These are phyloP conservation scores for Bryopsis sp. DNA, from an alignment of 139 green algal genomes.

Conservation along the genomic window DNA sequence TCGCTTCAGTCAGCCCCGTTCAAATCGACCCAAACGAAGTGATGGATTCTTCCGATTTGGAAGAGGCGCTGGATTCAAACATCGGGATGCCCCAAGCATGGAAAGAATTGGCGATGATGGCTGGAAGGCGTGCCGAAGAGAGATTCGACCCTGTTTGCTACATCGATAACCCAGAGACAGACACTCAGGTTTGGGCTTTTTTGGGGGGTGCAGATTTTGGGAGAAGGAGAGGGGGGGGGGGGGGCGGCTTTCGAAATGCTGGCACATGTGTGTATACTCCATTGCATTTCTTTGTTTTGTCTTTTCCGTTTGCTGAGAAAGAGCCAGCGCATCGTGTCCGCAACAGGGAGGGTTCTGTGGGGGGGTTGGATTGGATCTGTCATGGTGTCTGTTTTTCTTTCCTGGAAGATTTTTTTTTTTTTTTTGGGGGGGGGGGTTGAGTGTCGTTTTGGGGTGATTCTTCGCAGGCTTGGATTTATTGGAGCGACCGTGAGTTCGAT, in stretches of 20 bases:
- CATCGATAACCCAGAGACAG: conserved; percentile 50
- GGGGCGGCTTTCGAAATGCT: too few species aligned
- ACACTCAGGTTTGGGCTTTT: conserved; percentile 51
- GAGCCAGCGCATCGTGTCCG: background rate
- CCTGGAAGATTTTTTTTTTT: too few species aligned
- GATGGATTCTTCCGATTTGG: background rate
- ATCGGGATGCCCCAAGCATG: background rate
- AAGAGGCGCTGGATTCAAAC: background rate
- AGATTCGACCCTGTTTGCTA: conserved; percentile 48
- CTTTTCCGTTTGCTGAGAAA: background rate
- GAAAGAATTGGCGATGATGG: conserved; percentile 32
- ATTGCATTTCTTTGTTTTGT: background rate
- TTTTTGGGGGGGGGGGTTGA: too few species aligned
- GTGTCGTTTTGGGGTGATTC: background rate
- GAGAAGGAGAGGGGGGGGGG: too few species aligned
- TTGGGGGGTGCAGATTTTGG: too few species aligned
- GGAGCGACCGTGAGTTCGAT: conserved; percentile 44
- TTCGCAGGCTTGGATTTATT: conserved; percentile 26
- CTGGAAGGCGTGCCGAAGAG: conserved; percentile 28
- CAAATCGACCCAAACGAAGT: background rate
- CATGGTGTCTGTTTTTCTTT: background rate
- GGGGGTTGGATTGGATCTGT: background rate
- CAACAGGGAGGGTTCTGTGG: background rate
- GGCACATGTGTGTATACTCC: background rate
- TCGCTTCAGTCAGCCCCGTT: conserved; percentile 3